A percentile compares a stretch with the other conserved stretches of the same genome.
Conservation (phyloP, 2,329 filamentous ascomycete species). For the Talaromyces sp. region DNA sequence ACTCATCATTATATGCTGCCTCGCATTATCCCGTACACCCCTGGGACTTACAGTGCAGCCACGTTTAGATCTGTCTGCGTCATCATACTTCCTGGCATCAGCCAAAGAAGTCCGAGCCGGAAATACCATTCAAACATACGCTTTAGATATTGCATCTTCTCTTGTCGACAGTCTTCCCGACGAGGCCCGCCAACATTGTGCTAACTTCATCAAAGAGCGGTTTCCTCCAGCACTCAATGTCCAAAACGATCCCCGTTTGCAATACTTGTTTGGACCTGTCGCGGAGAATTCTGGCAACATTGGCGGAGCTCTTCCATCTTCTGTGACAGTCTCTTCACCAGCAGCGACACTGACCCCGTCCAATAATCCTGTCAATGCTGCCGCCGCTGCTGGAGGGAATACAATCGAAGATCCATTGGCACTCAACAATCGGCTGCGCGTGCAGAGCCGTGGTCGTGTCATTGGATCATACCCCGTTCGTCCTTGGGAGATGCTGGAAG, state of each 20-base stretch:
- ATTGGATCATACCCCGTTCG: slow-evolving; percentile 36
- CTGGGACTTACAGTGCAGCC: slow-evolving; percentile 31
- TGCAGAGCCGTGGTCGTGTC: slow-evolving; percentile 37
- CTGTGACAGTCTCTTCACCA: slow-evolving; percentile 32
- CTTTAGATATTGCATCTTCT: slow-evolving; percentile 45
- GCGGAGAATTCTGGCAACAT: slow-evolving; percentile 22
- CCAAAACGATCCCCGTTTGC: slow-evolving; percentile 39
- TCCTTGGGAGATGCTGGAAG: slow-evolving; percentile 46
- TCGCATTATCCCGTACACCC: slow-evolving; percentile 38
- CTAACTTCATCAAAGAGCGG: slow-evolving; percentile 42
- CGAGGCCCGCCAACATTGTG: slow-evolving; percentile 42
- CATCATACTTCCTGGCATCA: slow-evolving; percentile 21
- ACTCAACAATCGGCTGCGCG: slow-evolving; percentile 32
- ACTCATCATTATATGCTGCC: slow-evolving; percentile 39
- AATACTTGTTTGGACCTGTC: slow-evolving; percentile 43
- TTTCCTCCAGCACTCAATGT: slow-evolving; percentile 37
- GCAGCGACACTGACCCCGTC: slow-evolving; percentile 28
- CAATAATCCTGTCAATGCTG: slow-evolving; percentile 23
- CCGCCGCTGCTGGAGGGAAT: slow-evolving; percentile 17
- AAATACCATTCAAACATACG: slow-evolving; percentile 38
- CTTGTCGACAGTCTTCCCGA: slow-evolving; percentile 45
- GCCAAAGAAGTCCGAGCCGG: slow-evolving; percentile 30
- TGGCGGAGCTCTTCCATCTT: slow-evolving; percentile 13
- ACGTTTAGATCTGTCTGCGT: slow-evolving; percentile 30
- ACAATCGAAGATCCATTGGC: slow-evolving; percentile 28